These are phyloP conservation scores for Penicillium chermesinum DNA, from an alignment of 495 filamentous ascomycete species.

Conservation along the genomic window DNA sequence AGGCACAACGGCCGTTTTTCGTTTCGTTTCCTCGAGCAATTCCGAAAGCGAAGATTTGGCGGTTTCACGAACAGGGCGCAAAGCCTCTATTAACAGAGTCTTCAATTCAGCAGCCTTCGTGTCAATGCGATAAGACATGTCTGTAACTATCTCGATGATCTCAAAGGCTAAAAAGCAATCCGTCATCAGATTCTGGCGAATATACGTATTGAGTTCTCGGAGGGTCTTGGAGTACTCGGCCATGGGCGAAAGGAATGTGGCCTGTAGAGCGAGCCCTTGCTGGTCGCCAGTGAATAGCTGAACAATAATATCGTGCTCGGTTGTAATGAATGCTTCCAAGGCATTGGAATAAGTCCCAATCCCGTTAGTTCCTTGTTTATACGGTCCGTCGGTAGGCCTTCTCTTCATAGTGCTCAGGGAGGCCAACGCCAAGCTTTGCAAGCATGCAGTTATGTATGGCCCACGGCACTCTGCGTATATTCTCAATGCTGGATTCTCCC, in stretches of 20 bases:
- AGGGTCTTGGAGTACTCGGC: slow-evolving; percentile 80
- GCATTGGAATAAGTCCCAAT: slow-evolving; percentile 85
- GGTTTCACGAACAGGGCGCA: slow-evolving; percentile 87
- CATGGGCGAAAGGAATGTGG: slow-evolving; percentile 70
- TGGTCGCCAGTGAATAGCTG: slow-evolving; percentile 78
- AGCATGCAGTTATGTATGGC: slow-evolving; percentile 70
- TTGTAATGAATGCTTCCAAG: slow-evolving; percentile 76
- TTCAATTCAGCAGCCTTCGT: slow-evolving; percentile 81
- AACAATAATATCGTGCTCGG: slow-evolving; percentile 85
- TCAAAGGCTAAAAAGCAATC: slow-evolving; percentile 97
- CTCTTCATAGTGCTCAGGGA: slow-evolving; percentile 85
- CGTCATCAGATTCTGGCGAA: slow-evolving; percentile 77
- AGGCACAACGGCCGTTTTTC: slow-evolving; percentile 53
- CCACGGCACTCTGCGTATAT: slow-evolving; percentile 83
- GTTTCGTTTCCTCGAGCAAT: slow-evolving; percentile 81
- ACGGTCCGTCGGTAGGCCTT: slow-evolving; percentile 71
- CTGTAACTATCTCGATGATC: slow-evolving; percentile 85
- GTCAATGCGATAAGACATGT: slow-evolving; percentile 73
- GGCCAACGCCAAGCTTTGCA: slow-evolving; percentile 81
- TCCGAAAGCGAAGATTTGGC: slow-evolving; percentile 80
- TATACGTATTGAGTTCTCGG: slow-evolving; percentile 82
- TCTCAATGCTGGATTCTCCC: slow-evolving; percentile 58
- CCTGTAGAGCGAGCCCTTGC: slow-evolving; percentile 70
- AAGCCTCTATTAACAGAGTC: slow-evolving; percentile 69
- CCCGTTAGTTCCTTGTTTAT: slow-evolving; percentile 86